Evolutionary conservation across 805 yeast genomes (phyloP).

Genomic region (Lachancea thermotolerans): DNA sequence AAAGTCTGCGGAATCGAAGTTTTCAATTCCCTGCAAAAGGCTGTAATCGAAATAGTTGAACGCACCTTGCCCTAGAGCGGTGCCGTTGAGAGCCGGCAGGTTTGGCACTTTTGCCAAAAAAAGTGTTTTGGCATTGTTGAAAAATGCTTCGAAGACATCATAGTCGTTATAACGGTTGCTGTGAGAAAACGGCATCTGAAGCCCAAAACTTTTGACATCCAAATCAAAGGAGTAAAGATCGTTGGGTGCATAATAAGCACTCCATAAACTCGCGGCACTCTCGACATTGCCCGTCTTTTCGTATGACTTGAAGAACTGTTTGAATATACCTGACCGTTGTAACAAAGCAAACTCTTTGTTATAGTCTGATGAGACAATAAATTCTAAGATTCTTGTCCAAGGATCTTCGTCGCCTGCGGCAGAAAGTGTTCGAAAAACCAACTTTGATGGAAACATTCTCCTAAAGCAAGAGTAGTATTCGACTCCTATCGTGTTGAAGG

Average conservation of each 20-base stretch:
- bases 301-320: neutral
- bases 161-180: neutral
- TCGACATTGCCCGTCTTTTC: neutral
- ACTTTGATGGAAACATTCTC: slow-evolving; percentile 27
- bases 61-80: neutral
- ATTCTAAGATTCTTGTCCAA: slow-evolving; percentile 24
- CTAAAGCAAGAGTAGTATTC: slow-evolving; percentile 27
- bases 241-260: neutral
- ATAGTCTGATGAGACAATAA: slow-evolving; percentile 6
- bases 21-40: neutral
- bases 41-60: neutral
- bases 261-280: neutral
- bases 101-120: neutral
- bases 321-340: neutral
- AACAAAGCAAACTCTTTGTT: neutral
- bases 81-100: neutral
- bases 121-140: slow-evolving; percentile 1
- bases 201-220: neutral
- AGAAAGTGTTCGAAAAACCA: slow-evolving; percentile 22
- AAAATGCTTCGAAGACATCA: slow-evolving; percentile 5
- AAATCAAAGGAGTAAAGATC: slow-evolving; percentile 1
- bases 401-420: slow-evolving; percentile 20
- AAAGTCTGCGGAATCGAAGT: neutral
- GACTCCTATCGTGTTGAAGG: slow-evolving; percentile 27
- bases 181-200: neutral